phyloP scores from a whole-genome alignment of 1,284 basidiomycete species.

The Rhizoctonia solani region DNA sequence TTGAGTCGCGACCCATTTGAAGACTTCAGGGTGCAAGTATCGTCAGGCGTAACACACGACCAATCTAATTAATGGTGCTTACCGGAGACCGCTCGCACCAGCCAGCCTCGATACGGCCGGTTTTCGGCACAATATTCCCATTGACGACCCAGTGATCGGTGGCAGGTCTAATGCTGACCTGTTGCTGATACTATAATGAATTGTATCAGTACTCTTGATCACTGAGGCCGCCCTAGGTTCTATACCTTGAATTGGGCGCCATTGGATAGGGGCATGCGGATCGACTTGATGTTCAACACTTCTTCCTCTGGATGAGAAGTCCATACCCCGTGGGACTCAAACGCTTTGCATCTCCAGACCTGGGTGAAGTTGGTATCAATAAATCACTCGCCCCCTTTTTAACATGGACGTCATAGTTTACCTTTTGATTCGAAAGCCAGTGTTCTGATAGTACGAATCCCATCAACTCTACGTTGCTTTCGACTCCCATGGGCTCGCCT shows the following conservation, averaged over 20 bases:
- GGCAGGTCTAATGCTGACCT: not conserved
- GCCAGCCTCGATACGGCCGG: conserved; percentile 26
- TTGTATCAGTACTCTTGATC: not conserved
- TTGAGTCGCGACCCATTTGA: conserved; percentile 18
- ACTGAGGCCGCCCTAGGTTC: not conserved
- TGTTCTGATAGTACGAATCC: conserved; percentile 17
- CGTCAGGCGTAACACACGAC: not conserved
- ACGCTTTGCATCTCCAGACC: conserved; percentile 26
- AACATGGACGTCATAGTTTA: not conserved
- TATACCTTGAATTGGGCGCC: conserved; percentile 19
- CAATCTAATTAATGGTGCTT: not conserved
- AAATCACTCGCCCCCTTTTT: too few species aligned
- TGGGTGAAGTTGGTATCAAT: not conserved
- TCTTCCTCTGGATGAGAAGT: conserved; percentile 25
- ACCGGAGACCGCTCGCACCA: conserved; percentile 30
- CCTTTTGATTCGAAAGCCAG: conserved; percentile 15
- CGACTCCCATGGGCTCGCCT: conserved; percentile 2
- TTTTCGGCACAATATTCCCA: not conserved
- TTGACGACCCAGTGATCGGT: conserved; percentile 19
- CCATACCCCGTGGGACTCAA: conserved; percentile 27
- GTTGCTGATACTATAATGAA: conserved; percentile 14
- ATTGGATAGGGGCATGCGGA: conserved; percentile 15
- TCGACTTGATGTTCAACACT: conserved; percentile 11
- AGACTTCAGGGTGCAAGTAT: not conserved
- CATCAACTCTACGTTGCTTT: conserved; percentile 26